Evolutionary conservation across 768 basidiomycete genomes (phyloP), one percentile per base, ranked within the genome.

Genomic region (Pholiota microspora): DNA sequence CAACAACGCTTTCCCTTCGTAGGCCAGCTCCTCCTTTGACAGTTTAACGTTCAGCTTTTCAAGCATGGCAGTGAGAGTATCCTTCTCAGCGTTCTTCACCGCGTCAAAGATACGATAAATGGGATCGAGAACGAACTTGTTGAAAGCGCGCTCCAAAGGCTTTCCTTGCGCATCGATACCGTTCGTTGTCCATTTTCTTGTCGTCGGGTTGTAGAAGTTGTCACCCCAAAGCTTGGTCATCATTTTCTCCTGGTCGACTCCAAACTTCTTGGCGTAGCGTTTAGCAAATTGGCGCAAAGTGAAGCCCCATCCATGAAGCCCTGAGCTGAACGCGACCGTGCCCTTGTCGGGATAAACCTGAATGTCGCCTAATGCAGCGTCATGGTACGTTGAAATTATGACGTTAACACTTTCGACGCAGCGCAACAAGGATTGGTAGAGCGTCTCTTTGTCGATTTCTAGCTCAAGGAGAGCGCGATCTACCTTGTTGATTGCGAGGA

Each of bases 31-130:
- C 1, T 95, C 92, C 44, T 77, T 71, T 53, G 84, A 78, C 58
- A 99, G 89, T 71, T 91, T 91, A 71, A 99, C 73, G 12, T 97
- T 94, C 65, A 99, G 92, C 77, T 99, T 98, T 50, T 97, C 93
- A 64, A 97, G 87, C 79, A 99, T 94, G 55, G 79, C 75, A 49
- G 64, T 72, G 60, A 92, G 83, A 55, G 81, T 73, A 44, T 96
- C 95, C 82, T 95, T 98, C 80, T 98, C 96, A 84, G 88, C 94
- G 82, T 98, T 96, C 94, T 97, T 98, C 73, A 97, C 91, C 63
- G 89, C 88, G 63, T 96, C 94, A 77, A 99, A 99, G 67, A 99
- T 86, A 73, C 85, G 91, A 87, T 91, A 99, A 77, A 99, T 98
- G 58, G 97, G 97, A 75, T 99, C 97, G 64, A 98, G 90, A 55